Conservation (phyloP, 176 grass and related monocot species). For the Cymbopogon citratus region DNA sequence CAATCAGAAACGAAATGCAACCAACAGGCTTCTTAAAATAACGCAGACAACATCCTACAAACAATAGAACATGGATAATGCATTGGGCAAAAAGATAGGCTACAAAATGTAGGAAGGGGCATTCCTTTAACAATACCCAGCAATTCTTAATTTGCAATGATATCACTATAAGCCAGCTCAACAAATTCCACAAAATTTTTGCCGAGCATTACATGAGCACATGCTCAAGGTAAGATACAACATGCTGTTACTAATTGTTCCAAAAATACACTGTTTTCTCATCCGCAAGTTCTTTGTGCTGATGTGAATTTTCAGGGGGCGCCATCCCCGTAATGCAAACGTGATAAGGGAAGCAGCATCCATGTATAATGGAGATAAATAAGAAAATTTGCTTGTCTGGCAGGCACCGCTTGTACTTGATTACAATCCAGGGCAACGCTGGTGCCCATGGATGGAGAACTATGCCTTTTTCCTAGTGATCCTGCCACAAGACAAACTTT, state of each 20-base stretch:
- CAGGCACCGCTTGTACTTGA: conserved; percentile 14
- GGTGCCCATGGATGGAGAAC: not conserved
- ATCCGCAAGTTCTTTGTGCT: not conserved
- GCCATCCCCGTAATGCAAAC: conserved; percentile 9
- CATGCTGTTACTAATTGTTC: conserved; percentile 16
- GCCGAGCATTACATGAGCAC: not conserved
- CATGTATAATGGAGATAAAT: not conserved
- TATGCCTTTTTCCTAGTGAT: conserved; percentile 95
- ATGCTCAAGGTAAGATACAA: conserved; percentile 32
- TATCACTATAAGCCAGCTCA: conserved; percentile 2
- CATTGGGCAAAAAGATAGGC: not conserved
- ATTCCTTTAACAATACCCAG: not conserved
- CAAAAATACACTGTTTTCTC: conserved; percentile 8
- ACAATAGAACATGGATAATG: too few relatives aligned
- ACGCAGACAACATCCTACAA: too few relatives aligned
- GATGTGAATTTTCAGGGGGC: conserved; percentile 3
- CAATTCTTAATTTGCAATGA: not conserved
- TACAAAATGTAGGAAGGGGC: not conserved
- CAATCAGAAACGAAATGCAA: too few relatives aligned
- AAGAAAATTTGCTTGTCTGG: not conserved
- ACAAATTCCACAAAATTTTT: not conserved
- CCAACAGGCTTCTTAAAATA: too few relatives aligned
- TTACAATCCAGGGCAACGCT: not conserved
- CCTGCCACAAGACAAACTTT: conserved; percentile 40
- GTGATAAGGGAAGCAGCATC: not conserved